Base-by-base conservation (phyloP, 2,329 filamentous ascomycete genomes). In the Alternaria dauci region DNA sequence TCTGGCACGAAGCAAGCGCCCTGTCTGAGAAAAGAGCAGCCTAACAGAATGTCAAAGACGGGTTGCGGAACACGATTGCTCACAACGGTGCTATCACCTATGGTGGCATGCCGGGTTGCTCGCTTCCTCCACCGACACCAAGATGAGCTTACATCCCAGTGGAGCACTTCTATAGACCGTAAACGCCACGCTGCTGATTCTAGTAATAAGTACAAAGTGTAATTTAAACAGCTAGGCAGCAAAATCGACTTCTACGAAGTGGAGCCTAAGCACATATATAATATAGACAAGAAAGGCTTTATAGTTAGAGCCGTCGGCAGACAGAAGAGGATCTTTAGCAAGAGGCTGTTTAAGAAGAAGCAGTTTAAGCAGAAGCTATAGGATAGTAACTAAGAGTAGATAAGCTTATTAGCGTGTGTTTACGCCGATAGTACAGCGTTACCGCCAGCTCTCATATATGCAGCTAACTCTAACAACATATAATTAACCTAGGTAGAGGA, bases 361-460 rank as follows among this genome's bases (percentile, higher is more conserved):
- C 2, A 51, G 44, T 7, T 54, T 20, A 44, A 36, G 30, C 4
- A 48, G 34, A 23, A 46, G 11, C 38, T 65, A n/a, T 52, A 65
- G 34, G 52, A 65, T 47, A 55, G 58, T 6, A 51, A 57, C 34
- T 25, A 52, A 3, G 50, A 58, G 30, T 65, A 38, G 61, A 59
- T 65, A 26, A 60, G 26, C 16, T 25, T 63, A 8, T 18, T 68
- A 48, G 55, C 59, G 5, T 62, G 32, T 51, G 36, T 65, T 36
- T 66, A 58, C 51, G 64, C 60, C 23, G 50, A 69, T 59, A 48
- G 64, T 6, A 59, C 48, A 26, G 34, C 50, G n/a, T 38, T 66
- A 25, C 52, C 52, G 25, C 63, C 56, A 23, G 32, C 34, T 34
- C 53, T 62, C 34, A 63, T 67, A 26, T 65, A 62, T 54, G n/a